These are phyloP conservation scores for Phylloporus sp. DNA, from an alignment of 768 basidiomycete genomes.

Conservation along the genomic window DNA sequence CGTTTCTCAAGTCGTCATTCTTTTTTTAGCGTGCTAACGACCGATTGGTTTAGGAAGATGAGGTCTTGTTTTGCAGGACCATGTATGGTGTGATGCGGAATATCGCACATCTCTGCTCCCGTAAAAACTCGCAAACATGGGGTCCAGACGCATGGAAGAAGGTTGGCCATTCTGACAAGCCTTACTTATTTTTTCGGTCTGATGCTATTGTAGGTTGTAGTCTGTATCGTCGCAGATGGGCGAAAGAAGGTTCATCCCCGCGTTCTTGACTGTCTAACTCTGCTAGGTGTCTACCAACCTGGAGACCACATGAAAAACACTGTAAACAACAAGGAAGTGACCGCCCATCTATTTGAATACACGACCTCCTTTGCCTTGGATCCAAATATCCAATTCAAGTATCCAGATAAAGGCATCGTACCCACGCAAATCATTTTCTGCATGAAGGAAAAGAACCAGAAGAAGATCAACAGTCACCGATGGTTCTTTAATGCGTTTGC, in stretches of 20 bases:
- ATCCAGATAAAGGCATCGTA: conserved; percentile 89
- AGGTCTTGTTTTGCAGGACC: conserved; percentile 87
- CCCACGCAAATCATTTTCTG: conserved; percentile 94
- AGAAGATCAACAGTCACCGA: conserved; percentile 94
- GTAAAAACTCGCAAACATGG: conserved; percentile 93
- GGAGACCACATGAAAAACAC: conserved; percentile 57
- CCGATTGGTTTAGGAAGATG: conserved; percentile 60
- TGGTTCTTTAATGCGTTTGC: conserved; percentile 98
- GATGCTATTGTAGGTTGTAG: conserved; percentile 60
- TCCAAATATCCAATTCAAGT: conserved; percentile 76
- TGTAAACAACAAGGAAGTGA: conserved; percentile 70
- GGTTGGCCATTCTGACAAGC: conserved; percentile 33
- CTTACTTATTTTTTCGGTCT: neutral
- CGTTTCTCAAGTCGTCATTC: neutral
- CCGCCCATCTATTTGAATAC: conserved; percentile 80
- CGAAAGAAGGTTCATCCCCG: conserved; percentile 79
- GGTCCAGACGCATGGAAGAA: conserved; percentile 97
- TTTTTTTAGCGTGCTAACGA: conserved; percentile 11
- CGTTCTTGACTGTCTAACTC: conserved; percentile 83
- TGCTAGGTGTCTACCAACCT: conserved; percentile 90
- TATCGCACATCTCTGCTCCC: conserved; percentile 74
- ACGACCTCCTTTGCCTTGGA: conserved; percentile 79
- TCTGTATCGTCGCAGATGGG: conserved; percentile 89
- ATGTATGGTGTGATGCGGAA: conserved; percentile 94
- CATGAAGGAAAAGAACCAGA: conserved; percentile 91